phyloP scores from a whole-genome alignment of 202 grass and related monocot genomes.

The Schoenoplectus tabernaemontani region DNA sequence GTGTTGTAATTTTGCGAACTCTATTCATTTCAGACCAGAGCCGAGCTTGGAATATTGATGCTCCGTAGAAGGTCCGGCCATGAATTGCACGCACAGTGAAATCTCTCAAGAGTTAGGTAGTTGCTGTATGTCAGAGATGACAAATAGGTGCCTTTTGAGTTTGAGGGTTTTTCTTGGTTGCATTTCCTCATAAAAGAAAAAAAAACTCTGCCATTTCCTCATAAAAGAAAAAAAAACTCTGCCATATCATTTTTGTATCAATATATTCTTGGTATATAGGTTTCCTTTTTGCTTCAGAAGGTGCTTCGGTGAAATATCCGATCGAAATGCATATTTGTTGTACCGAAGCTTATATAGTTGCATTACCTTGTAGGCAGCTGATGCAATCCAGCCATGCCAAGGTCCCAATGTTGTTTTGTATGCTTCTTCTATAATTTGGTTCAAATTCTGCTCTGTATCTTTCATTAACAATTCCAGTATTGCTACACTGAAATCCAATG shows the following conservation, averaged over 20 bases:
- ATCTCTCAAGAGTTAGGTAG: not conserved
- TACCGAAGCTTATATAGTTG: not conserved
- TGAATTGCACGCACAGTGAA: too few relatives aligned
- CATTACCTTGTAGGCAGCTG: conserved; percentile 78
- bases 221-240: not conserved
- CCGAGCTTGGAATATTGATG: too few relatives aligned
- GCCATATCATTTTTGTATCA: too few relatives aligned
- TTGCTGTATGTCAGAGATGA: not conserved
- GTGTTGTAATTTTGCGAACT: not conserved
- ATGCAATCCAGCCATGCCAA: conserved; percentile 93
- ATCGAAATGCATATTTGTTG: not conserved
- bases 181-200: not conserved
- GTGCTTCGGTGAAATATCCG: too few relatives aligned
- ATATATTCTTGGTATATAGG: too few relatives aligned
- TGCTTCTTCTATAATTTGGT: conserved; percentile 49
- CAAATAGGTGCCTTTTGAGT: not conserved
- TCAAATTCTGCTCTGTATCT: conserved; percentile 38
- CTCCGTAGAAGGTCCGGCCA: too few relatives aligned
- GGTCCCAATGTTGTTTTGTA: conserved; percentile 48
- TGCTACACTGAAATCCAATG: conserved; percentile 59
- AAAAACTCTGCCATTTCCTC: too few relatives aligned
- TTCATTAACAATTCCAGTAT: conserved; percentile 49
- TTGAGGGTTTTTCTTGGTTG: not conserved
- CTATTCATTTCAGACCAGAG: too few relatives aligned
- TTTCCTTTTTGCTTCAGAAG: too few relatives aligned